Evolutionary conservation across 2,329 filamentous ascomycete species (phyloP).

Genomic region (Zymoseptoria passerinii): DNA sequence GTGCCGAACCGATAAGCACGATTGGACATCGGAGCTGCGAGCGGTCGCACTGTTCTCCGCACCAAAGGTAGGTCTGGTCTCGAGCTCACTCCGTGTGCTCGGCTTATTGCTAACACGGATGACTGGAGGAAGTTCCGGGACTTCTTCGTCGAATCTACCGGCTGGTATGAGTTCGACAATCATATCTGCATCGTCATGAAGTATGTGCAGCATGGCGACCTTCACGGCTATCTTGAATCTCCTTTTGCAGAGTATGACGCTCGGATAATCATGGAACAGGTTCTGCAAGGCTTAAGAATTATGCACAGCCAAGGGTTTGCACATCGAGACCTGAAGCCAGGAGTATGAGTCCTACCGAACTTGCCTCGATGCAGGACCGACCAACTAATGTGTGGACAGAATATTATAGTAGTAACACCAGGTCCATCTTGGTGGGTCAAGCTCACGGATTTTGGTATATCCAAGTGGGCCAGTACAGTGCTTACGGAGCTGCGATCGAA

Average conservation of each 20-base stretch:
- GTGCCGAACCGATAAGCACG: conserved; percentile 1
- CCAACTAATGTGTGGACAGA: conserved; percentile 20
- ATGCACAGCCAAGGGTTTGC: conserved; percentile 32
- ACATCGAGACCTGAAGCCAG: conserved; percentile 34
- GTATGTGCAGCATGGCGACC: conserved; percentile 30
- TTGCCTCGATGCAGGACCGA: conserved; percentile 12
- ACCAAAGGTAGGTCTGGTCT: not conserved
- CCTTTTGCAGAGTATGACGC: conserved; percentile 23
- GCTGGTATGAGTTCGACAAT: conserved; percentile 31
- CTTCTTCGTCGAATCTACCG: conserved; percentile 27
- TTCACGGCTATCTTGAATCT: conserved; percentile 24
- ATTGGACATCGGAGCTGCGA: conserved; percentile 18
- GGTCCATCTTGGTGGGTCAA: conserved; percentile 33
- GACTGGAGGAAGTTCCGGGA: conserved; percentile 10
- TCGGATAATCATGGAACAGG: conserved; percentile 25
- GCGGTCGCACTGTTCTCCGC: conserved; percentile 22
- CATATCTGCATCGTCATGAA: conserved; percentile 34
- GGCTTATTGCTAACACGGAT: not conserved
- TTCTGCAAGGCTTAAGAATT: conserved; percentile 29
- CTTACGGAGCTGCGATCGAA: not conserved
- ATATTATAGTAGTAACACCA: conserved; percentile 27
- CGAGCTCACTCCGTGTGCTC: not conserved
- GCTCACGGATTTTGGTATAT: conserved; percentile 35
- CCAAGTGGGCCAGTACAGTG: conserved; percentile 11
- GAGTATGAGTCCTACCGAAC: conserved; percentile 15